Evolutionary conservation across 768 basidiomycete genomes (phyloP).

Genomic region (Cystofilobasidium capitatum): DNA sequence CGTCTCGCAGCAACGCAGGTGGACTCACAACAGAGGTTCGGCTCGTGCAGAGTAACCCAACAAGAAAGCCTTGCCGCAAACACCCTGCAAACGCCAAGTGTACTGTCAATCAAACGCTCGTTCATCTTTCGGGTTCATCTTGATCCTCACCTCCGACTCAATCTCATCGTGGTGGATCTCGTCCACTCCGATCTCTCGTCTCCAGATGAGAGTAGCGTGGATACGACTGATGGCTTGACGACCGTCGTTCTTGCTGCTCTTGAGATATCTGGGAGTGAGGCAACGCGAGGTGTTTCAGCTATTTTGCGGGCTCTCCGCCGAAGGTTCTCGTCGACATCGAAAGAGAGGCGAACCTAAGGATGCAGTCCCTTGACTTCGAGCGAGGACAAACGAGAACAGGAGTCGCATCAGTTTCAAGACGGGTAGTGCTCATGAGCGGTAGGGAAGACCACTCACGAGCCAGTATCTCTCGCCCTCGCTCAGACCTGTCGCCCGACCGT

Average conservation of each 20-base stretch:
- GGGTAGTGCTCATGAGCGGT: too few species aligned
- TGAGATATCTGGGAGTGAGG: constrained; percentile 11
- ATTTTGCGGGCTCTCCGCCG: neutral
- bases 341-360: constrained; percentile 9
- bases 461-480: constrained; percentile 13
- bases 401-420: neutral
- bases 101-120: neutral
- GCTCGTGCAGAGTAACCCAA: constrained; percentile 2
- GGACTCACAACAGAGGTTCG: constrained; percentile 7
- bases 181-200: constrained; percentile 12
- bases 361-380: constrained; percentile 3
- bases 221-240: constrained; percentile 4
- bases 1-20: neutral
- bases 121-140: neutral
- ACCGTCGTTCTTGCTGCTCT: constrained; percentile 5
- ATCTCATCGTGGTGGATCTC: constrained; percentile 1
- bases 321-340: too few species aligned
- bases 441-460: constrained; percentile 9
- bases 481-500: neutral
- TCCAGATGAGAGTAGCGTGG: constrained; percentile 12
- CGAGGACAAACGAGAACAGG: neutral
- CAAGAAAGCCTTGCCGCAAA: constrained; percentile 11
- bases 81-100: neutral
- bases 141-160: constrained; percentile 6
- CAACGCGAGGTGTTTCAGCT: neutral